Conservation (phyloP, 2,329 filamentous ascomycete genomes). For the Hypoxylon sp. region DNA sequence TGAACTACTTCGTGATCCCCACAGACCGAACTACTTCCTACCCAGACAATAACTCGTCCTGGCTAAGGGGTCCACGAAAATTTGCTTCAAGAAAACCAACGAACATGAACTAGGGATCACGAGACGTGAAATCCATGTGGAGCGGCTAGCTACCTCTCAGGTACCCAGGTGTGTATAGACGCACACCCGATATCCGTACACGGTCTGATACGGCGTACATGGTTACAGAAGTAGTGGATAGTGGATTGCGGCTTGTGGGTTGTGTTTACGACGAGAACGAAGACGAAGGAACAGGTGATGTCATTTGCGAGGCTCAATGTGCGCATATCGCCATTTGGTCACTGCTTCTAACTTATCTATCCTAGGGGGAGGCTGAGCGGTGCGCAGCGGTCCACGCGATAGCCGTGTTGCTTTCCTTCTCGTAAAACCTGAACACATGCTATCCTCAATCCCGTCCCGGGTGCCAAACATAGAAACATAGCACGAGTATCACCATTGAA, state of each 20-base stretch:
- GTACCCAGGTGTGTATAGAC: constrained; percentile 7
- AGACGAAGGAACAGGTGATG: constrained; percentile 12
- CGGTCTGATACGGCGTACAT: constrained; percentile 13
- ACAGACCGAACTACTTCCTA: background rate
- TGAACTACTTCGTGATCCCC: background rate
- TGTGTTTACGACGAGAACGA: background rate
- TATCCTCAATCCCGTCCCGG: background rate
- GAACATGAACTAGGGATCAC: background rate
- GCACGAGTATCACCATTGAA: background rate
- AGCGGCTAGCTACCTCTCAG: background rate
- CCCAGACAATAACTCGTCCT: background rate
- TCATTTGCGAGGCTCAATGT: constrained; percentile 4
- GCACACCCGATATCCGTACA: constrained; percentile 5
- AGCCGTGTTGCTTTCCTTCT: background rate
- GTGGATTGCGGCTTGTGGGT: background rate
- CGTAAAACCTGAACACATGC: background rate
- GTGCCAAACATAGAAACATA: background rate
- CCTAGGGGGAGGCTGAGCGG: background rate
- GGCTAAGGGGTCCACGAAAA: constrained; percentile 2
- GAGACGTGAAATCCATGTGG: background rate
- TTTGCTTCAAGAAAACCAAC: background rate
- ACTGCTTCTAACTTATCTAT: background rate
- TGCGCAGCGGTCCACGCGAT: background rate
- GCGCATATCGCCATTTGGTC: constrained; percentile 7
- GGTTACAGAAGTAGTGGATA: background rate